Evolutionary conservation across 1,284 basidiomycete genomes (phyloP).

Genomic region (Butyriboletus appendiculatus): DNA sequence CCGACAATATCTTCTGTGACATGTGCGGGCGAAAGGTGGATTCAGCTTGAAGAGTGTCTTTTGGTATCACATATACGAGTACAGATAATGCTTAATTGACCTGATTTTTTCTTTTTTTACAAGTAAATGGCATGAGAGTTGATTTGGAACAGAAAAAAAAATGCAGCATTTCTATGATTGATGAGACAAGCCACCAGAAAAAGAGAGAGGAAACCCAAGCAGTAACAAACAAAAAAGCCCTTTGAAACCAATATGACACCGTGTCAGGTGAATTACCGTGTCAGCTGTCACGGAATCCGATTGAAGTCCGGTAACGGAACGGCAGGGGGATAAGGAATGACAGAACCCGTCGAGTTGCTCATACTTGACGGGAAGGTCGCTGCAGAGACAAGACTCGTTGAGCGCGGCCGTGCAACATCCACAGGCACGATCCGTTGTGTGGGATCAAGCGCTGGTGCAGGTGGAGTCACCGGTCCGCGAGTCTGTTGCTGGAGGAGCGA

Average conservation of each 20-base stretch:
- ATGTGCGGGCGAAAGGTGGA: constrained; percentile 37
- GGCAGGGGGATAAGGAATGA: constrained; percentile 20
- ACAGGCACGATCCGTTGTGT: constrained; percentile 27
- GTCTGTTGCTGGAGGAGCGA: constrained; percentile 37
- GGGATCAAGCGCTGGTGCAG: constrained; percentile 29
- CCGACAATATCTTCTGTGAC: constrained; percentile 39
- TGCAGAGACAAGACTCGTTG: constrained; percentile 25
- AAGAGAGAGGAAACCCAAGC: constrained; percentile 22
- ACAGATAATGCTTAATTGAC: constrained; percentile 38
- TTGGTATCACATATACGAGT: constrained; percentile 34
- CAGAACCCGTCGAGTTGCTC: constrained; percentile 10
- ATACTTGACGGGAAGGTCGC: constrained; percentile 25
- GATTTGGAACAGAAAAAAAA: constrained; percentile 10
- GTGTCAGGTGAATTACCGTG: constrained; percentile 9
- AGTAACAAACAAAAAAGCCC: constrained; percentile 21
- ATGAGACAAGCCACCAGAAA: constrained; percentile 28
- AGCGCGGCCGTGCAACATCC: constrained; percentile 32
- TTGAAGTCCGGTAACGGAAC: constrained; percentile 31
- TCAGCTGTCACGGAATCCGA: constrained; percentile 22
- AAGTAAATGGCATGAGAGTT: constrained; percentile 16
- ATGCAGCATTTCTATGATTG: constrained; percentile 33
- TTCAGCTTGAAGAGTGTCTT: constrained; percentile 17
- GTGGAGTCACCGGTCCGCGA: constrained; percentile 33
- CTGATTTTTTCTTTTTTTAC: constrained; percentile 24
- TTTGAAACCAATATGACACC: constrained; percentile 25